Evolutionary conservation across 2,329 filamentous ascomycete genomes (phyloP).

Genomic region (Cercospora zeina): DNA sequence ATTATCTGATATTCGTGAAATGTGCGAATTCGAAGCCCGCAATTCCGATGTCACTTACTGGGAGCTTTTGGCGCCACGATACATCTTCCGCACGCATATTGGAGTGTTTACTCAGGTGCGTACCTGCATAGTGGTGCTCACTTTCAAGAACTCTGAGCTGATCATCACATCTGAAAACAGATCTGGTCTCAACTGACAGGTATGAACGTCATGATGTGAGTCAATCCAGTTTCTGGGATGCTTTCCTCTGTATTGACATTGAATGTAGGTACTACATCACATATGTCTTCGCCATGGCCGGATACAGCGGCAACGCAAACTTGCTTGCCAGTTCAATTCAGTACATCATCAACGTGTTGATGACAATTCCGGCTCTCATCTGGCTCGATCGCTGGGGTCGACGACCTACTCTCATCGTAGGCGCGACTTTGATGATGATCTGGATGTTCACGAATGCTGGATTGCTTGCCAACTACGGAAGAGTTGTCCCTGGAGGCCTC

Average conservation of each 20-base stretch:
- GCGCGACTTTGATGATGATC: slow-evolving; percentile 63
- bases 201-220: slow-evolving; percentile 21
- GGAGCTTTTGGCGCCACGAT: slow-evolving; percentile 69
- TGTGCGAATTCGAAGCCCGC: slow-evolving; percentile 68
- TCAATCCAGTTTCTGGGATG: not conserved
- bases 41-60: slow-evolving; percentile 69
- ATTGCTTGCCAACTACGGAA: slow-evolving; percentile 63
- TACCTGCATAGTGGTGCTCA: slow-evolving; percentile 63
- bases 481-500: slow-evolving; percentile 41
- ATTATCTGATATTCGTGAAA: slow-evolving; percentile 65
- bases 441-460: slow-evolving; percentile 64
- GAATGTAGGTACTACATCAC: slow-evolving; percentile 33
- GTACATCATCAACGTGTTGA: slow-evolving; percentile 73
- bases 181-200: slow-evolving; percentile 3
- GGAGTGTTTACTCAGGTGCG: slow-evolving; percentile 74
- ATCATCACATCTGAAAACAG: slow-evolving; percentile 33
- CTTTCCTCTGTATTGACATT: not conserved
- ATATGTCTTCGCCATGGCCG: slow-evolving; percentile 72
- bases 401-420: slow-evolving; percentile 64
- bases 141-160: slow-evolving; percentile 49
- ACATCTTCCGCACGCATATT: slow-evolving; percentile 71
- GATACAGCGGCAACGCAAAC: slow-evolving; percentile 55
- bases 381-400: slow-evolving; percentile 76
- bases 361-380: slow-evolving; percentile 74
- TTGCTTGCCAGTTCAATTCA: slow-evolving; percentile 69